Conservation (phyloP, 1,139 yeast species). For the Pichia sp. region DNA sequence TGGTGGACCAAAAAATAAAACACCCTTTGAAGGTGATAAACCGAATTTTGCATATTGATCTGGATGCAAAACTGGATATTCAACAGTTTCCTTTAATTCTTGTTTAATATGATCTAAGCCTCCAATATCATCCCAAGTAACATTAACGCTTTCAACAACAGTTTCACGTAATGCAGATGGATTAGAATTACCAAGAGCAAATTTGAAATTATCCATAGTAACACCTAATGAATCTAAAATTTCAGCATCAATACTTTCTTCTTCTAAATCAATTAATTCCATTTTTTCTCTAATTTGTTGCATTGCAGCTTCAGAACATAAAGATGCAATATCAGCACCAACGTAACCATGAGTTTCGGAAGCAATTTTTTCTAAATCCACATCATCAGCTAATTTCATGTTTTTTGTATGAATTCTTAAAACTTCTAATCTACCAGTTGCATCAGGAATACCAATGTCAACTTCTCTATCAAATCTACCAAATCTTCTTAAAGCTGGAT, state of each 20-base stretch:
- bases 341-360: slow-evolving; percentile 96
- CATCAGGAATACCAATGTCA: slow-evolving; percentile 98
- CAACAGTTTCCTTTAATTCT: slow-evolving; percentile 97
- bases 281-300: slow-evolving; percentile 98
- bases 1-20: slow-evolving; percentile 97
- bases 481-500: slow-evolving; percentile 96
- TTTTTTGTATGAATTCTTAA: slow-evolving; percentile 91
- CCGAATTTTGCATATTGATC: slow-evolving; percentile 98
- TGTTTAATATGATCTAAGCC: slow-evolving; percentile 93
- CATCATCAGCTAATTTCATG: slow-evolving; percentile 94
- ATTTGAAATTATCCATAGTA: slow-evolving; percentile 97
- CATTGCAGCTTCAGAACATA: slow-evolving; percentile 99
- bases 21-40: slow-evolving; percentile 96
- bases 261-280: slow-evolving; percentile 96
- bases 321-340: slow-evolving; percentile 90
- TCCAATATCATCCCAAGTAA: slow-evolving; percentile 97
- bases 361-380: slow-evolving; percentile 89
- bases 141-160: slow-evolving; percentile 96
- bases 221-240: slow-evolving; percentile 94
- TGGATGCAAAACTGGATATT: slow-evolving; percentile 97
- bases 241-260: slow-evolving; percentile 97
- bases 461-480: slow-evolving; percentile 99
- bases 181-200: slow-evolving; percentile 95
- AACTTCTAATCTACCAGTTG: slow-evolving; percentile 96
- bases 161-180: slow-evolving; percentile 99